Evolutionary conservation across 345 rosid species (phyloP), one percentile per base, ranked within the genome.

Genomic region (Gossypium longicalyx): DNA sequence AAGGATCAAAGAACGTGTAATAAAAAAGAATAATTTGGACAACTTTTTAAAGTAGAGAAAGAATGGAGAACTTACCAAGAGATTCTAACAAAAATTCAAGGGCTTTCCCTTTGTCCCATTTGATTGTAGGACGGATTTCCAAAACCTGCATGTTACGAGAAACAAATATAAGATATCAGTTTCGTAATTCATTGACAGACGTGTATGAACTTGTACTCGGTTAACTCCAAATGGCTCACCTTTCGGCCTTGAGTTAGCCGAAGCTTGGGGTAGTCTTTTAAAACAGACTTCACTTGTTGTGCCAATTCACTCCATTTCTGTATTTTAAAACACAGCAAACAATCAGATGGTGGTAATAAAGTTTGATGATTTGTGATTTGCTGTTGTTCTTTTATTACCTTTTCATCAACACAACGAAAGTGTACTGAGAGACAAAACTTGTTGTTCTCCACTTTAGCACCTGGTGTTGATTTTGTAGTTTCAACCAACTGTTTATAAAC

Each of bases 101-200:
- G 62, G 99, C 98, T 80, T 89, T 91, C 56, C 99, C 98, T 80
- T 95, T 93, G 83, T 93, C 91, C 98, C 98, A 94, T 78, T 95
- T 85, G 68, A 93, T 95, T 15, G 79, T 84, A 5, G 98, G 98
- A 19, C 99, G 92, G 69, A 95, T 87, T 84, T 93, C 99, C 7
- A 95, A 67, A 13, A 95, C 98, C 98, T 94, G 52, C 19, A 77
- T 73, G 41, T 34, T 5, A 34, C 41, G 2, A 34, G 6, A 34
- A 34, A 34, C 41, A 5, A 34, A 34, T 4, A 5, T 5, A 34
- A 34, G 41, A 34, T 34, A 34, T 34, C 41, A 5, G 41, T 34
- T 34, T 34, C 41, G 41, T 34, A 34, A 34, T 34, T 34, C 41
- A 34, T 34, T 34, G 41, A 34, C 4, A 5, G 38, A 34, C 38